Percentiles rank a stretch among this genome's conserved stretches.
These are phyloP conservation scores for Daldinia eschscholtzii DNA, from an alignment of 2,329 filamentous ascomycete species.

Conservation along the genomic window DNA sequence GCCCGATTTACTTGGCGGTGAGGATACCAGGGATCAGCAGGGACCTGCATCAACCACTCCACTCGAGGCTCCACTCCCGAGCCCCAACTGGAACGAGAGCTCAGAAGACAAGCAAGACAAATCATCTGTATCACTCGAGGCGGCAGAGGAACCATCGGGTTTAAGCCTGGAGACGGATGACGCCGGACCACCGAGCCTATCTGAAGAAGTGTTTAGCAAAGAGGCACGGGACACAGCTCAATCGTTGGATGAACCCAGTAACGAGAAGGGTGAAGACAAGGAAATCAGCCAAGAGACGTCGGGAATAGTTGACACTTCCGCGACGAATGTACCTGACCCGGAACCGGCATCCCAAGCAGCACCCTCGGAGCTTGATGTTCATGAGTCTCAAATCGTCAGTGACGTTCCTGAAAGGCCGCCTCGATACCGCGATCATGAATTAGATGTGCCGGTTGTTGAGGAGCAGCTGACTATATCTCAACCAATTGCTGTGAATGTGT, in stretches of 20 bases:
- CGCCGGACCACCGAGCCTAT: constrained; percentile 32
- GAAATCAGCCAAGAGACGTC: constrained; percentile 44
- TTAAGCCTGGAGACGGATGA: constrained; percentile 25
- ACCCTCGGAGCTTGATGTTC: constrained; percentile 21
- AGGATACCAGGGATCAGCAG: constrained; percentile 41
- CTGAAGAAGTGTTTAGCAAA: constrained; percentile 23
- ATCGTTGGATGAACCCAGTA: constrained; percentile 46
- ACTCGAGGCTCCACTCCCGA: constrained; percentile 37
- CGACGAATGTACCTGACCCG: constrained; percentile 17
- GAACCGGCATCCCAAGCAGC: constrained; percentile 19
- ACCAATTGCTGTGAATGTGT: constrained; percentile 17
- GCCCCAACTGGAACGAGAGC: constrained; percentile 31
- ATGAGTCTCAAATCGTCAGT: constrained; percentile 15
- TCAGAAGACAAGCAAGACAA: constrained; percentile 40
- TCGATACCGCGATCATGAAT: constrained; percentile 19
- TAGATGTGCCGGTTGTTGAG: constrained; percentile 26
- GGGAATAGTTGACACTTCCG: constrained; percentile 36
- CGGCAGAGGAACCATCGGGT: constrained; percentile 28
- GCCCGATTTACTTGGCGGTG: constrained; percentile 44
- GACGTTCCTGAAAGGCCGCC: constrained; percentile 26
- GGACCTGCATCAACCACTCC: constrained; percentile 40
- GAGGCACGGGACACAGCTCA: constrained; percentile 45
- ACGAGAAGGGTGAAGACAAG: constrained; percentile 54
- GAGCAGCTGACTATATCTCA: constrained; percentile 28
- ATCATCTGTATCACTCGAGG: constrained; percentile 39